phyloP scores from a whole-genome alignment of 2,329 filamentous ascomycete genomes.

The Akanthomyces dipterigenus region DNA sequence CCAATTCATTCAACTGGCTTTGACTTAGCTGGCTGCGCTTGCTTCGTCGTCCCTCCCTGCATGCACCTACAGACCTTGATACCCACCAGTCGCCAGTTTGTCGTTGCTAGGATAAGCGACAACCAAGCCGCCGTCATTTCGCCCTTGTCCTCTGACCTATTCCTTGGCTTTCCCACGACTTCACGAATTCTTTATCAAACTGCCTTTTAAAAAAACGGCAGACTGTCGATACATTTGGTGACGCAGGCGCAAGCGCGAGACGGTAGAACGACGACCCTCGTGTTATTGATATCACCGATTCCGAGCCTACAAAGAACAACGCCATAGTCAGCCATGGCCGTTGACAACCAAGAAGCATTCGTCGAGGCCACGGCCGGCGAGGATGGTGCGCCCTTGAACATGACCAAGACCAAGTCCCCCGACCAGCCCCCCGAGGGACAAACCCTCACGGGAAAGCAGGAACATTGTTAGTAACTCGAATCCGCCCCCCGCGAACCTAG shows the following conservation, averaged over 20 bases:
- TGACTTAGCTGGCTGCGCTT: neutral
- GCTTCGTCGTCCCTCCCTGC: neutral
- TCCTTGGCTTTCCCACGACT: neutral
- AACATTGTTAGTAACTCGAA: slow-evolving; percentile 68
- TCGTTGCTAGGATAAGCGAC: neutral
- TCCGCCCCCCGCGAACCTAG: neutral
- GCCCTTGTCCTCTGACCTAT: neutral
- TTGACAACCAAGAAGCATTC: slow-evolving; percentile 20
- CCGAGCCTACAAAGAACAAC: neutral
- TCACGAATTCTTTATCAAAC: neutral
- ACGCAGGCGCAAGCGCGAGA: neutral
- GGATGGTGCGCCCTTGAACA: slow-evolving; percentile 9
- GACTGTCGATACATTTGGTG: neutral
- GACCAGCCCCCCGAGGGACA: slow-evolving; percentile 34
- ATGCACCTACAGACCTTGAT: neutral
- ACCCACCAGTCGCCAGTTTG: neutral
- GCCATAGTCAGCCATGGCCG: slow-evolving; percentile 20
- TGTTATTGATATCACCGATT: neutral
- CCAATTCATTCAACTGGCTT: neutral
- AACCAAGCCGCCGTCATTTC: neutral
- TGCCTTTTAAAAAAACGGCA: too few relatives aligned
- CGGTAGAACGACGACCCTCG: neutral
- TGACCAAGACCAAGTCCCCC: slow-evolving; percentile 17
- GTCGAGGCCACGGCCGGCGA: slow-evolving; percentile 16
- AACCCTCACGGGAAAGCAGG: slow-evolving; percentile 84